A percentile compares a stretch with the other conserved stretches of the same genome.
These are phyloP conservation scores for Stropharia rugosoannulata DNA, from an alignment of 768 basidiomycete species.

Conservation along the genomic window DNA sequence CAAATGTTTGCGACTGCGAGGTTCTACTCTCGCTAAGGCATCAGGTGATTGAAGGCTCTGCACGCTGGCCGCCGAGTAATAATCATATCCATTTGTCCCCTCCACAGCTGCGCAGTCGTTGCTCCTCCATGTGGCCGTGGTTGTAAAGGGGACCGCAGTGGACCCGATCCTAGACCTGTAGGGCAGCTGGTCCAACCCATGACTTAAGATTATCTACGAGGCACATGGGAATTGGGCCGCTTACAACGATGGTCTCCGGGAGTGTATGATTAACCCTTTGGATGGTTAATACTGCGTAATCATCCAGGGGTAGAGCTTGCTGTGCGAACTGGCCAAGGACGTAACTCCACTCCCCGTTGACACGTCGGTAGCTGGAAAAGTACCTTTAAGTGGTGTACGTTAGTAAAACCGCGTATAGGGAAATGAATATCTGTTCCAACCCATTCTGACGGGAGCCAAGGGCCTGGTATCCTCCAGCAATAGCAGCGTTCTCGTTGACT, in stretches of 20 bases:
- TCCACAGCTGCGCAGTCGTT: conserved; percentile 50
- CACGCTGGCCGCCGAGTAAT: conserved; percentile 21
- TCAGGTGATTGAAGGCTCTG: neutral
- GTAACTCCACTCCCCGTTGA: conserved; percentile 37
- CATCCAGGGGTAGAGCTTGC: conserved; percentile 47
- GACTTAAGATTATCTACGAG: neutral
- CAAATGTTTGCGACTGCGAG: conserved; percentile 31
- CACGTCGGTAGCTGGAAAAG: conserved; percentile 43
- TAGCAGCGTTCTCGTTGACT: conserved; percentile 50
- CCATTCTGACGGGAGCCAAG: conserved; percentile 47
- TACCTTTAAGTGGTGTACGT: conserved; percentile 26
- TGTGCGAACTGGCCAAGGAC: conserved; percentile 55
- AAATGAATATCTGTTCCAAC: conserved; percentile 23
- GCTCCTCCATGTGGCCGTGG: conserved; percentile 46
- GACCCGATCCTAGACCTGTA: conserved; percentile 54
- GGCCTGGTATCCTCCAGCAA: conserved; percentile 53
- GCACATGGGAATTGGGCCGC: conserved; percentile 10
- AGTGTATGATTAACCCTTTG: conserved; percentile 34
- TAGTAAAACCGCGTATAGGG: too few species aligned
- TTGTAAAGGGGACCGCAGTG: conserved; percentile 41
- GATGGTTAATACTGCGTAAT: conserved; percentile 45
- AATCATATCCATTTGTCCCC: conserved; percentile 48
- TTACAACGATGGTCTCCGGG: conserved; percentile 45
- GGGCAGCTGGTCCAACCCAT: conserved; percentile 41
- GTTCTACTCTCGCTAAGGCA: conserved; percentile 29